Base-by-base conservation (phyloP, 2,329 filamentous ascomycete species). In the Ceratocystis lukuohia region DNA sequence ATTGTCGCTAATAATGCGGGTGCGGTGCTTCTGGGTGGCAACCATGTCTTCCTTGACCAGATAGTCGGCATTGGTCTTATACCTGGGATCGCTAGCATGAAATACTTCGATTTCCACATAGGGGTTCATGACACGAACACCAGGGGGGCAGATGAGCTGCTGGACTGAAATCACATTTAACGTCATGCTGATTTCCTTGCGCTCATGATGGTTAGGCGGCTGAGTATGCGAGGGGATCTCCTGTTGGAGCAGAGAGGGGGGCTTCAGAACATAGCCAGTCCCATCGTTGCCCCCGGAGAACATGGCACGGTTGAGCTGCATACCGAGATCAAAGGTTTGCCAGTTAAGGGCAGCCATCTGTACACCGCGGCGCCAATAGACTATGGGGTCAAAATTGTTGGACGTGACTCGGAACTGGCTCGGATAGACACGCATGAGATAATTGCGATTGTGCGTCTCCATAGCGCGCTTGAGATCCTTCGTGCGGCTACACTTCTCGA, bases 281-380 rank as follows among this genome's bases (percentile, higher is more conserved):
- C 86, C 84, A 76, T 96, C 94, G 12, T 83, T 87, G 56, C 91
- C 90, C 67, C 90, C 89, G 61, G 91, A 88, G 74, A 96, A 99
- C 94, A 99, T 97, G 72, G 94, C 94, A 71, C 94, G 89, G 74
- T 97, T 97, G 75, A 97, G 82, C 74, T 97, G 93, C 84, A 96
- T 94, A 59, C 92, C 91, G 20, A 95, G 81, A 73, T 97, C 94
- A 72, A 95, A 96, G 0, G 92, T 97, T 76, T 99, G 94, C 93
- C 94, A 97, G 76, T 99, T 99, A 69, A 97, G 80, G 0, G 94
- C 94, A 15, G 89, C 91, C 93, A 99, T 97, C 76, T 99, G 94
- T 20, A 96, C 94, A 41, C 94, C 94, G 56, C 91, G 87, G 64
- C 93, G 87, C 94, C 94, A 99, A 74, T 94, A 96, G 69, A 88